phyloP scores from a whole-genome alignment of 2,329 filamentous ascomycete genomes.

The Colletotrichum theobromicola region DNA sequence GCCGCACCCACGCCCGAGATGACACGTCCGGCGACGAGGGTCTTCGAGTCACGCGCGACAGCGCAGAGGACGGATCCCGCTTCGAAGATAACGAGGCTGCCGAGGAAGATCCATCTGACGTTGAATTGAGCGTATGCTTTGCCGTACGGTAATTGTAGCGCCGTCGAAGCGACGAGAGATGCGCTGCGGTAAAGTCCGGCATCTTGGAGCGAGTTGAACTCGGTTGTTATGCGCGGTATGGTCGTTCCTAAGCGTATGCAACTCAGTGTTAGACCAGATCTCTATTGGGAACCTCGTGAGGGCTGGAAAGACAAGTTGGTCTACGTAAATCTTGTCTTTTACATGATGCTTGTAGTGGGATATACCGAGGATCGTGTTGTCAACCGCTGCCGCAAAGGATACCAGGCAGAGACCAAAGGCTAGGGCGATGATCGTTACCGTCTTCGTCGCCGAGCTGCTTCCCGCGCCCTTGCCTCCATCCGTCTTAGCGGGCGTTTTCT shows the following conservation, averaged over 20 bases:
- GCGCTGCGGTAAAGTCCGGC: conserved; percentile 2
- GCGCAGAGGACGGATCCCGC: conserved; percentile 47
- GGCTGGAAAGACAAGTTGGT: not conserved
- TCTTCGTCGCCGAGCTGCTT: not conserved
- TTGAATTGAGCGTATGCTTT: conserved; percentile 61
- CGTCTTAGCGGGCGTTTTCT: rapidly evolving
- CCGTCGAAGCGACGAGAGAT: not conserved
- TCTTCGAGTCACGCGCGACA: conserved; percentile 48
- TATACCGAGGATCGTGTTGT: not conserved
- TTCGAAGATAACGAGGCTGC: conserved; percentile 46
- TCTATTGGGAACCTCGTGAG: not conserved
- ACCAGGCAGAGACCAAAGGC: not conserved
- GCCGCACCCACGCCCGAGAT: conserved; percentile 56
- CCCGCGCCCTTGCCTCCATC: not conserved
- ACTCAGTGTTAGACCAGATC: conserved; percentile 30
- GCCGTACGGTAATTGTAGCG: conserved; percentile 56
- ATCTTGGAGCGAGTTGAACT: conserved; percentile 21
- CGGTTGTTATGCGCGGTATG: conserved; percentile 21
- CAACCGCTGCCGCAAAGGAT: not conserved
- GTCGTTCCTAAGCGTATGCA: conserved; percentile 32
- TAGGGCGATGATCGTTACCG: not conserved
- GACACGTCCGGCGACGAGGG: conserved; percentile 58
- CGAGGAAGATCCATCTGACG: conserved; percentile 47
- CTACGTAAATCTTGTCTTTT: not conserved
- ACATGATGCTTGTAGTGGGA: not conserved